These are phyloP conservation scores for Fusarium phyllophilum DNA, from an alignment of 2,329 filamentous ascomycete species.

Conservation along the genomic window DNA sequence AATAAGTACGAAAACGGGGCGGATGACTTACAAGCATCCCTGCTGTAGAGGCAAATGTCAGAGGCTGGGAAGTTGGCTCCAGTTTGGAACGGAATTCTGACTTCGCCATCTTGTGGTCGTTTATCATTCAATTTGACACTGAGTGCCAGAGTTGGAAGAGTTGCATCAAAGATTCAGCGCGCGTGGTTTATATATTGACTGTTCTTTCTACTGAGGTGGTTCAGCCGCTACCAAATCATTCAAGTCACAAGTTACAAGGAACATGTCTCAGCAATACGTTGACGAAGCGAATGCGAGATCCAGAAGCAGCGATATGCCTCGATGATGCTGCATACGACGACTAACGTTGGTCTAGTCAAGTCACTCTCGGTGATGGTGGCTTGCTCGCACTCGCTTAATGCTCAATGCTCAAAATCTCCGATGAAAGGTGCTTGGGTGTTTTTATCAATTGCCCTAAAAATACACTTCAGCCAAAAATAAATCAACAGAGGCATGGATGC, in stretches of 20 bases:
- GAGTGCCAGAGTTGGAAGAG: neutral
- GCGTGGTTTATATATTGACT: neutral
- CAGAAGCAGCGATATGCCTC: neutral
- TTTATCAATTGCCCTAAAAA: neutral
- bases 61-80: conserved; percentile 34
- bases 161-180: neutral
- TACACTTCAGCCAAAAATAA: neutral
- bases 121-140: neutral
- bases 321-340: neutral
- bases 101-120: conserved; percentile 11
- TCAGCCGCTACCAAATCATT: neutral
- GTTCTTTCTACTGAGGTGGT: neutral
- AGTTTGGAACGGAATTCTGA: conserved; percentile 42
- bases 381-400: conserved; percentile 31
- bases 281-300: conserved; percentile 23
- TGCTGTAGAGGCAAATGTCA: conserved; percentile 20
- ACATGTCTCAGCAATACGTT: neutral
- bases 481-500: neutral
- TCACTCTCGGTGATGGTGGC: neutral
- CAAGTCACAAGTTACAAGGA: neutral
- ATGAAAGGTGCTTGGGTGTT: neutral
- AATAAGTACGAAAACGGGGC: neutral
- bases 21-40: conserved; percentile 34
- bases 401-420: neutral
- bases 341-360: neutral